Conservation (phyloP, 1,139 yeast genomes). For the Candida tetrigidarum region DNA sequence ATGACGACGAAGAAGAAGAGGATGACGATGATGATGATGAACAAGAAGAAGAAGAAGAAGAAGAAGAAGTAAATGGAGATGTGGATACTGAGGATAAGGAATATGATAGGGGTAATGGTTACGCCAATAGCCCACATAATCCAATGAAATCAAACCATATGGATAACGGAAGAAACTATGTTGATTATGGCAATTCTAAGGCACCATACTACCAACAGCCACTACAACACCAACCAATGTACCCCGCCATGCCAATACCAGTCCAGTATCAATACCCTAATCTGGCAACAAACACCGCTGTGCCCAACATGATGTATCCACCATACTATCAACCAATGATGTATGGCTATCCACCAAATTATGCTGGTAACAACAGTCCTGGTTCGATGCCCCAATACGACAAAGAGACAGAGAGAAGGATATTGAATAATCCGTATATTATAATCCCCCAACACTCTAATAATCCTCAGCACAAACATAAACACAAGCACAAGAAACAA, state of each 20-base stretch:
- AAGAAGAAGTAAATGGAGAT: slow-evolving; percentile 10
- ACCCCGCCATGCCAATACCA: slow-evolving; percentile 13
- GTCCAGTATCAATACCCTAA: slow-evolving; percentile 10
- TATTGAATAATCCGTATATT: slow-evolving; percentile 37
- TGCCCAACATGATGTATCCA: slow-evolving; percentile 13
- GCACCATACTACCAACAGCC: slow-evolving; percentile 9
- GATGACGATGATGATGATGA: slow-evolving; percentile 30
- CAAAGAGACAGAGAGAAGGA: slow-evolving; percentile 32
- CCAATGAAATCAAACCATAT: background rate
- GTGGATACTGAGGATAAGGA: too few species aligned
- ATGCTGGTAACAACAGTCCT: slow-evolving; percentile 7
- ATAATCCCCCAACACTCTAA: slow-evolving; percentile 27
- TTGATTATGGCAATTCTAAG: slow-evolving; percentile 8
- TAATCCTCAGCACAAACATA: background rate
- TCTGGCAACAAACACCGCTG: slow-evolving; percentile 11
- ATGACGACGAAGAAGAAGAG: slow-evolving; percentile 30
- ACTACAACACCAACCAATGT: slow-evolving; percentile 7
- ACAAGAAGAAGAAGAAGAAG: slow-evolving; percentile 16
- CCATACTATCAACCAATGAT: slow-evolving; percentile 13
- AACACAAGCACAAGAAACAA: slow-evolving; percentile 2
- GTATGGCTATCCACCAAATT: slow-evolving; percentile 10
- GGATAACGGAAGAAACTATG: background rate
- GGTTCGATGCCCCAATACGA: slow-evolving; percentile 22
- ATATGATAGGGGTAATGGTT: slow-evolving; percentile 6
- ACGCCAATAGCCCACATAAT: background rate